phyloP scores from a whole-genome alignment of 2,329 filamentous ascomycete genomes.

The Stachybotrys elegans region DNA sequence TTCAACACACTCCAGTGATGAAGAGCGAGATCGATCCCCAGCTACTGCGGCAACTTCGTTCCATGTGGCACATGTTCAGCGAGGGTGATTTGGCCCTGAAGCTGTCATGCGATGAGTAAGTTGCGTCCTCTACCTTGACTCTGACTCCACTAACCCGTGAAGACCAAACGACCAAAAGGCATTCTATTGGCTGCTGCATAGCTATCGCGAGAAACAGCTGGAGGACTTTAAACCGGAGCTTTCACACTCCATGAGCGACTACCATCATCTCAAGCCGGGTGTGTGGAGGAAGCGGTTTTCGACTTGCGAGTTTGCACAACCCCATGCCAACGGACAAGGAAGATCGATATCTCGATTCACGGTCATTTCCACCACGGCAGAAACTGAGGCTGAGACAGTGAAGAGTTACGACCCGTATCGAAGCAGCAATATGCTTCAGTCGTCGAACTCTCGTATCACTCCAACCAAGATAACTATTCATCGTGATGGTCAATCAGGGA shows the following conservation, averaged over 20 bases:
- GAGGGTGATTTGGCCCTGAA: constrained; percentile 67
- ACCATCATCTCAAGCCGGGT: constrained; percentile 68
- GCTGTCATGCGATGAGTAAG: constrained; percentile 61
- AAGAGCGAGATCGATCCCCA: constrained; percentile 71
- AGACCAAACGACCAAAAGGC: constrained; percentile 87
- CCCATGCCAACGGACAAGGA: constrained; percentile 40
- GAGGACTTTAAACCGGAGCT: constrained; percentile 82
- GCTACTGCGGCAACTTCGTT: constrained; percentile 78
- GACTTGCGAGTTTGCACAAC: constrained; percentile 53
- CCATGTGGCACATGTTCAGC: constrained; percentile 83
- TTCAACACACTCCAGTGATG: constrained; percentile 52
- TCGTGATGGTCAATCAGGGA: constrained; percentile 35
- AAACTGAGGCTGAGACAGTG: constrained; percentile 42
- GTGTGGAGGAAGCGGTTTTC: constrained; percentile 56
- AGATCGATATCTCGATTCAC: constrained; percentile 58
- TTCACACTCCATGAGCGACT: constrained; percentile 84
- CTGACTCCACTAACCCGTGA: constrained; percentile 15
- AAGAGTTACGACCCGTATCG: constrained; percentile 82
- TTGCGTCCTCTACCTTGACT: constrained; percentile 10
- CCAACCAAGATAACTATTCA: constrained; percentile 67
- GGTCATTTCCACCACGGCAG: constrained; percentile 58
- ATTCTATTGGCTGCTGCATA: constrained; percentile 81
- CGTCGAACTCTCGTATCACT: constrained; percentile 42
- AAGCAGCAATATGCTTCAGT: constrained; percentile 51
- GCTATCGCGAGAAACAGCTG: constrained; percentile 76